Percentiles rank a stretch among this genome's conserved stretches.
Evolutionary conservation across 345 rosid species (phyloP).

Genomic region (Theobroma cacao): DNA sequence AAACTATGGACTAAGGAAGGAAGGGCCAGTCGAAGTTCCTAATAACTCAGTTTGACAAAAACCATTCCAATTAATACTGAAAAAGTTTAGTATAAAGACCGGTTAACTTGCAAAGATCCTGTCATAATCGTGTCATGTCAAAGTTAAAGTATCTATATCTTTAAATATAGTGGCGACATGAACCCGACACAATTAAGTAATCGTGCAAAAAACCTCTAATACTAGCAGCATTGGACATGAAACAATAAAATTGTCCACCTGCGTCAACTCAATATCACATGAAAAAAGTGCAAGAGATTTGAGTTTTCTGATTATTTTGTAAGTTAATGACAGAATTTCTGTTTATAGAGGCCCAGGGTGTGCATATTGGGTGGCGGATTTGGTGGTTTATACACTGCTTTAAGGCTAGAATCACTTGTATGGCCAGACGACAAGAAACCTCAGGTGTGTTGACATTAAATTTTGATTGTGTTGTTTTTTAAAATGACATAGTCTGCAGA

Average conservation of each 20-base stretch:
- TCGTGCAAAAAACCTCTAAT: background rate
- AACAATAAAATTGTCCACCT: background rate
- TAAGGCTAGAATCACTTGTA: constrained; percentile 82
- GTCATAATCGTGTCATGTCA: background rate
- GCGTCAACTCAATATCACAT: background rate
- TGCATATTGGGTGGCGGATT: constrained; percentile 82
- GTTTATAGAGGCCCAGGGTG: constrained; percentile 55
- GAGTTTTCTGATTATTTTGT: background rate
- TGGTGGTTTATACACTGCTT: constrained; percentile 91
- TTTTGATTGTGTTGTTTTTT: background rate
- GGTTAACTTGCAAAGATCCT: background rate
- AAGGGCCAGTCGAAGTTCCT: background rate
- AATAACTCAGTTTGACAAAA: background rate
- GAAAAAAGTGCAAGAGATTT: background rate
- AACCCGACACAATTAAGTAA: background rate
- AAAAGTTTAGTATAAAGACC: background rate
- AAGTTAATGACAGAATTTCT: background rate
- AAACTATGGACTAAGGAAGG: background rate
- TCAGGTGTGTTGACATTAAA: constrained; percentile 38
- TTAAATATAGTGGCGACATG: background rate
- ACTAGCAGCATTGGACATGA: background rate
- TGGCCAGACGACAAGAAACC: constrained; percentile 89
- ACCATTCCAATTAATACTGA: background rate
- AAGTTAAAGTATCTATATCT: background rate
- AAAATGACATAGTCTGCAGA: background rate